Evolutionary conservation across 805 yeast species (phyloP).

Genomic region (Hanseniaspora occidentalis): DNA sequence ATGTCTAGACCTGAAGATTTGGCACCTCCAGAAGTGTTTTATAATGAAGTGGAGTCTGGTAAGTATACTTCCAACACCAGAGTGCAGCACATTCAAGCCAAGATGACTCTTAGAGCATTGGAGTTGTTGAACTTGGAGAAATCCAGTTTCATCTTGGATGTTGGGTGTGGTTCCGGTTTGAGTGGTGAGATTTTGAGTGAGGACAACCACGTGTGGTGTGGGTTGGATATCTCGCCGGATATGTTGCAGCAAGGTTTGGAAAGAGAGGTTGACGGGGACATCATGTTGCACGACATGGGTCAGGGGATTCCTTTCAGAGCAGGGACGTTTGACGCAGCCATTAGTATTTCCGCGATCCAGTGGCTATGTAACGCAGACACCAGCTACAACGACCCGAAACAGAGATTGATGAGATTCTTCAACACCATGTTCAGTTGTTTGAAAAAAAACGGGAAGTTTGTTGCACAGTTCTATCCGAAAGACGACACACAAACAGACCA

Average conservation of each 20-base stretch:
- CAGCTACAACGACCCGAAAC: conserved; percentile 67
- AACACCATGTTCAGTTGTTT: conserved; percentile 76
- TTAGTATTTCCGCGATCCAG: conserved; percentile 88
- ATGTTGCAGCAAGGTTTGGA: conserved; percentile 94
- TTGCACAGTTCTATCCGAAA: conserved; percentile 91
- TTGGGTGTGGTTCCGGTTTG: conserved; percentile 96
- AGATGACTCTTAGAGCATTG: conserved; percentile 89
- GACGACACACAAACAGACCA: conserved; percentile 75
- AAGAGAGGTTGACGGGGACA: conserved; percentile 86
- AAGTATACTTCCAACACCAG: conserved; percentile 91
- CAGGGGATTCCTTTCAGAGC: conserved; percentile 90
- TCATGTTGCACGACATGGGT: conserved; percentile 87
- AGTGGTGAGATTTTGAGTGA: conserved; percentile 89
- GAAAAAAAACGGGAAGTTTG: conserved; percentile 92
- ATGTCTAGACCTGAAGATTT: conserved; percentile 96
- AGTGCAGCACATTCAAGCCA: conserved; percentile 96
- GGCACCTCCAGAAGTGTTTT: conserved; percentile 94
- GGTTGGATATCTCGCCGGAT: conserved; percentile 91
- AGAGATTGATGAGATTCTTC: conserved; percentile 70
- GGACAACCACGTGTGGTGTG: conserved; percentile 80
- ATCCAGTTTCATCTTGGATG: conserved; percentile 63
- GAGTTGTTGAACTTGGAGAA: conserved; percentile 69
- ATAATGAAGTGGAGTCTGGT: conserved; percentile 77
- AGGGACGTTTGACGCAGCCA: conserved; percentile 94
- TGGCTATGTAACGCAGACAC: conserved; percentile 97